Evolutionary conservation across 1,139 yeast genomes (phyloP), one percentile per base, ranked within the genome.

Genomic region (Magnusiomyces suaveolens): DNA sequence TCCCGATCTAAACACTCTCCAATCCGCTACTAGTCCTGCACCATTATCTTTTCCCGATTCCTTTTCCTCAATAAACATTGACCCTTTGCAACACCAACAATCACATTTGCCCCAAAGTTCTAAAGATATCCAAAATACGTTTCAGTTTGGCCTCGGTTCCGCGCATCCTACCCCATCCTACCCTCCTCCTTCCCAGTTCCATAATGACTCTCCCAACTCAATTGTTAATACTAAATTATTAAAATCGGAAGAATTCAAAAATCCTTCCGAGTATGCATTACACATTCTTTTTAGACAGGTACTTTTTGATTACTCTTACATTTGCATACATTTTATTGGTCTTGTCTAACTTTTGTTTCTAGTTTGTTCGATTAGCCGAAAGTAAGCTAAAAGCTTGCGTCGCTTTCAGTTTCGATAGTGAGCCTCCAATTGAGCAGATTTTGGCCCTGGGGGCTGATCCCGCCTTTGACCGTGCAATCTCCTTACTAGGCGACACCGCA

Each of bases 201-300:
- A n/a, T n/a, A n/a, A n/a, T n/a, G n/a, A n/a, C n/a, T n/a, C n/a
- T n/a, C n/a, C n/a, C n/a, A n/a, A n/a, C n/a, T n/a, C n/a, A n/a
- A n/a, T n/a, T n/a, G n/a, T n/a, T n/a, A n/a, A n/a, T n/a, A n/a
- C 29, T n/a, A 38, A 41, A 48, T 23, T 48, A 26, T 4, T 46
- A 2, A 3, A 56, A 16, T 14, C 59, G 51, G 36, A 55, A 20
- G 73, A 70, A 32, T 66, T 69, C 1, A 87, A 87, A 64, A 82
- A 88, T 33, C 94, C 96, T 0, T 87, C 96, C 0, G 97, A 90
- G 64, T 92, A 92, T 66, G 94, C 98, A 0, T 74, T 92, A 57
- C 97, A 94, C 69, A 89, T 94, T 36, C 77, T 94, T 44, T 94
- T 94, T 68, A 88, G 98, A 2, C 96, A n/a, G n/a, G n/a, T n/a